Conservation (phyloP, 805 yeast genomes). For the Candida corydali region DNA sequence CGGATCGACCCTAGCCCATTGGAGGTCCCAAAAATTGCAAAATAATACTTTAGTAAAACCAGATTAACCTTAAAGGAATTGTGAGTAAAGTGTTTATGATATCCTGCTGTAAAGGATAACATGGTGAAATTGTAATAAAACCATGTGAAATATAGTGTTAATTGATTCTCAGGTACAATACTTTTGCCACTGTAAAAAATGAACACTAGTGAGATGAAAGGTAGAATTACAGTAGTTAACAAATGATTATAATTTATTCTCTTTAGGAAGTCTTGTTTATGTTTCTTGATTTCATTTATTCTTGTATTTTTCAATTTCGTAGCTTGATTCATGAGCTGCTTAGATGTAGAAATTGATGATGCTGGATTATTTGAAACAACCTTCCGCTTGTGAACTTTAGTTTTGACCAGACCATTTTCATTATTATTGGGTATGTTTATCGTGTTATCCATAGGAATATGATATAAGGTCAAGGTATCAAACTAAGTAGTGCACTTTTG, state of each 20-base stretch:
- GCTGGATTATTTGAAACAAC: conserved; percentile 8
- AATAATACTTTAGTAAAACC: conserved; percentile 39
- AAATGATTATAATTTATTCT: conserved; percentile 35
- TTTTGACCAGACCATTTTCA: neutral
- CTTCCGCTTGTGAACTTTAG: conserved; percentile 20
- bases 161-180: conserved; percentile 22
- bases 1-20: conserved; percentile 73
- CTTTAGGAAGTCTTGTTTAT: conserved; percentile 31
- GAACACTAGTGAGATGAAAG: conserved; percentile 25
- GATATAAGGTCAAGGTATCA: neutral
- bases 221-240: conserved; percentile 30
- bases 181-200: conserved; percentile 16
- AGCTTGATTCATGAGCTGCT: conserved; percentile 19
- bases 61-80: conserved; percentile 28
- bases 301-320: conserved; percentile 24
- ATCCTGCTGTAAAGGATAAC: conserved; percentile 39
- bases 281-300: conserved; percentile 30
- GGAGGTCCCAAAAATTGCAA: conserved; percentile 64
- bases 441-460: neutral
- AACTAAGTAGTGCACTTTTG: neutral
- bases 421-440: neutral
- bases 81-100: conserved; percentile 41
- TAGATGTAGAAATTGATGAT: conserved; percentile 3
- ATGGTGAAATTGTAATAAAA: conserved; percentile 33
- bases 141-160: conserved; percentile 25